Evolutionary conservation across 495 filamentous ascomycete species (phyloP), one percentile per base, ranked within the genome.

Genomic region (Paragyromitra xinjiangensis): DNA sequence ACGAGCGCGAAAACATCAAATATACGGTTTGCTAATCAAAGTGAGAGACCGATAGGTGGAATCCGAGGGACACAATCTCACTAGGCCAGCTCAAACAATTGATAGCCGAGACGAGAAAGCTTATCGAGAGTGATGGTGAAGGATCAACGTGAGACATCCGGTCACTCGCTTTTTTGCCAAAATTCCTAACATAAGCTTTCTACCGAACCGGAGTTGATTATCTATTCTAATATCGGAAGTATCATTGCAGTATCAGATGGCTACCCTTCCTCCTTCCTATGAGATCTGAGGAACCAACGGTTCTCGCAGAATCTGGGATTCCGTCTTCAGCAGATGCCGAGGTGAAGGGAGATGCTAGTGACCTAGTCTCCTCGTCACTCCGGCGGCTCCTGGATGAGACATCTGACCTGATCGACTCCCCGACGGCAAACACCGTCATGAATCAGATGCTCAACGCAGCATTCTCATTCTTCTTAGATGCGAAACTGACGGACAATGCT

Each of bases 301-400:
- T 99, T 50, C 88, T 99, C 24, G 89, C 87, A 48, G 93, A 97
- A 84, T 94, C 93, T 0, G 93, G 93, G 56, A 91, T 95, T 67
- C 83, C 91, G 40, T 2, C 69, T 22, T 87, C 87, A 3, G 86
- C 91, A 12, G 84, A 86, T 1, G 67, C 83, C 7, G 45, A 83
- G 34, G 63, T 74, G 7, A 56, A 63, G 48, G 69, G 66, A 29
- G 67, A 44, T 16, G 61, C 71, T 24, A 37, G 67, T 39, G 77
- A 79, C 40, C 86, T 85, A 16, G 83, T 87, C 7, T 83, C 87
- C 12, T 86, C 88, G 58, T 85, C 87, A 39, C 89, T 98, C 78
- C 92, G 95, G 63, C 90, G 92, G 65, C 88, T 99, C n/a, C 86
- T 99, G 1, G 94, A 98, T 81, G 95, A 98, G 84, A 98, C 95